Conservation (phyloP, 805 yeast species). For the Nadsonia fulvescens region DNA sequence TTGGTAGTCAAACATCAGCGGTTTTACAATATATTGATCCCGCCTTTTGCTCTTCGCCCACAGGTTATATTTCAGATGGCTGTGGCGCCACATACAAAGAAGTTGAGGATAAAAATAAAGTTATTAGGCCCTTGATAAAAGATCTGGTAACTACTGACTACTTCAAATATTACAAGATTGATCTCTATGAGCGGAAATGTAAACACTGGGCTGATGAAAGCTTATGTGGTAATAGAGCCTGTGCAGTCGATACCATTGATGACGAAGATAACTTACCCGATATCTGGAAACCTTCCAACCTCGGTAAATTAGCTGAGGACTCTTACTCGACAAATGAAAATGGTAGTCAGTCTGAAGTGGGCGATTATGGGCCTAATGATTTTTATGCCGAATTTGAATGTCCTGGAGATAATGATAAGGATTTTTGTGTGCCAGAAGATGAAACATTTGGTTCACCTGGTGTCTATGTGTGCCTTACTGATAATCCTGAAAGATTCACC, state of each 20-base stretch:
- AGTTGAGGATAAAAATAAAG: slow-evolving; percentile 32
- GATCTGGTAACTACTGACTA: slow-evolving; percentile 55
- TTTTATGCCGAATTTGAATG: slow-evolving; percentile 22
- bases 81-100: slow-evolving; percentile 20
- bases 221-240: slow-evolving; percentile 69
- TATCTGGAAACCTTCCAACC: slow-evolving; percentile 52
- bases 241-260: slow-evolving; percentile 75
- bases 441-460: slow-evolving; percentile 19
- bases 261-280: slow-evolving; percentile 57
- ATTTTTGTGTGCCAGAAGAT: slow-evolving; percentile 28
- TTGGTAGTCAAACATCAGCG: no score
- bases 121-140: slow-evolving; percentile 37
- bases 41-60: no score
- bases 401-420: slow-evolving; percentile 10
- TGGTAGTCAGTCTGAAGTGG: slow-evolving; percentile 6
- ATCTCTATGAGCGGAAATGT: slow-evolving; percentile 52
- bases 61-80: slow-evolving; percentile 11
- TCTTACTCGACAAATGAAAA: slow-evolving; percentile 16
- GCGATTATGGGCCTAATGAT: slow-evolving; percentile 17
- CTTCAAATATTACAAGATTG: slow-evolving; percentile 74
- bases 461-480: slow-evolving; percentile 69
- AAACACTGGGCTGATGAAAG: slow-evolving; percentile 76
- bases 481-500: slow-evolving; percentile 90
- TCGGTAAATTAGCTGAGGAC: slow-evolving; percentile 33
- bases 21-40: no score